These are phyloP conservation scores for Nematodospora anomalae DNA, from an alignment of 1,139 yeast genomes.

Conservation along the genomic window DNA sequence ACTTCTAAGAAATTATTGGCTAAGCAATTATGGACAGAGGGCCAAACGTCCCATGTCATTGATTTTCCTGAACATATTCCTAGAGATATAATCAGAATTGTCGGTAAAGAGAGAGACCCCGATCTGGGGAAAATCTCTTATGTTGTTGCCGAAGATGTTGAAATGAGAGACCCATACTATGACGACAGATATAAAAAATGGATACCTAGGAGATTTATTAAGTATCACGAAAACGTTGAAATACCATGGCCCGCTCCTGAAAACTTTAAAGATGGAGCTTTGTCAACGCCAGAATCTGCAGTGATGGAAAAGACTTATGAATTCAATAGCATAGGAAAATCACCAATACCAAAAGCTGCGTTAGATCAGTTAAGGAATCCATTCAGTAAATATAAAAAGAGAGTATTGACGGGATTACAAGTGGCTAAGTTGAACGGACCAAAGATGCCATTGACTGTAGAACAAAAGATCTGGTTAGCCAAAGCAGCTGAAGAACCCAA, in stretches of 20 bases:
- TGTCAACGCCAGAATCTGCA: slow-evolving; percentile 56
- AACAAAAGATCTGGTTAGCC: slow-evolving; percentile 61
- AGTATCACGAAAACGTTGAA: slow-evolving; percentile 61
- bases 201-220: slow-evolving; percentile 77
- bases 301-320: slow-evolving; percentile 76
- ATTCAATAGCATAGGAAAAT: slow-evolving; percentile 63
- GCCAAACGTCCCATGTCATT: slow-evolving; percentile 70
- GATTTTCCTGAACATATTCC: slow-evolving; percentile 63
- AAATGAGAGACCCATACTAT: slow-evolving; percentile 64
- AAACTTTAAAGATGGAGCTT: slow-evolving; percentile 52
- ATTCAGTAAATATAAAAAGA: slow-evolving; percentile 57
- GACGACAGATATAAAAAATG: slow-evolving; percentile 73
- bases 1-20: slow-evolving; percentile 50
- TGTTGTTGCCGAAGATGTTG: slow-evolving; percentile 77
- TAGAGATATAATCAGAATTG: slow-evolving; percentile 50
- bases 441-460: slow-evolving; percentile 71
- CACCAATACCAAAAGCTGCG: slow-evolving; percentile 71
- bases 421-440: slow-evolving; percentile 67
- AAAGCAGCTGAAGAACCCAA: slow-evolving; percentile 46
- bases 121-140: slow-evolving; percentile 53
- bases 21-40: slow-evolving; percentile 68
- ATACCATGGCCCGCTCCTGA: slow-evolving; percentile 94
- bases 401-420: slow-evolving; percentile 58
- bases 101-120: slow-evolving; percentile 69
- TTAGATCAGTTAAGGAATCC: slow-evolving; percentile 74